These are phyloP conservation scores for Diplocarpon rosae DNA, from an alignment of 2,329 filamentous ascomycete genomes.

Conservation along the genomic window DNA sequence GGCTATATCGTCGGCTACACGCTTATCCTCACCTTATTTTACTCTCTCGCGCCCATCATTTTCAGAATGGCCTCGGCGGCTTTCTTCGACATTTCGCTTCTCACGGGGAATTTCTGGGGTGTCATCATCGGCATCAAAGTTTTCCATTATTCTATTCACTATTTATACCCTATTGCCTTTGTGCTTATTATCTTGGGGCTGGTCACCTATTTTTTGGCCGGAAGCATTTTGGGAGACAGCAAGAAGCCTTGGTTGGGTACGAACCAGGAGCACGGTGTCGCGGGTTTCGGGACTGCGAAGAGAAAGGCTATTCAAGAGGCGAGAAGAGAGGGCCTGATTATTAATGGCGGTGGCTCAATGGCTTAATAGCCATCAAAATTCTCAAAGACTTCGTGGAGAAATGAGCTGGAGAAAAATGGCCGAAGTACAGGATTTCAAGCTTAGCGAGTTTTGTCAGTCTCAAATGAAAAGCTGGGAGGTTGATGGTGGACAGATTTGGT, in stretches of 20 bases:
- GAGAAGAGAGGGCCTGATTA: conserved; percentile 21
- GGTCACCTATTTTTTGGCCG: conserved; percentile 76
- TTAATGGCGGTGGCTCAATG: conserved; percentile 2
- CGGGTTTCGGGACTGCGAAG: conserved; percentile 78
- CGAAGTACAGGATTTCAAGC: background rate
- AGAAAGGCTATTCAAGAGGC: conserved; percentile 55
- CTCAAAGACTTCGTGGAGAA: too few relatives aligned
- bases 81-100: conserved; percentile 90
- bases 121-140: conserved; percentile 84
- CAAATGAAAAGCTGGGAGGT: too few relatives aligned
- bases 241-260: conserved; percentile 91
- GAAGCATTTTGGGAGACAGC: conserved; percentile 72
- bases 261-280: conserved; percentile 71
- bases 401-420: background rate
- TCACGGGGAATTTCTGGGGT: conserved; percentile 96
- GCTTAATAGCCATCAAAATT: background rate
- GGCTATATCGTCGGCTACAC: conserved; percentile 91
- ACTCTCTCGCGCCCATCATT: conserved; percentile 74
- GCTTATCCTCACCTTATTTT: conserved; percentile 71
- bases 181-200: conserved; percentile 82
- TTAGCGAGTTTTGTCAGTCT: too few relatives aligned
- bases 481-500: too few relatives aligned
- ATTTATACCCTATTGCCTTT: conserved; percentile 91
- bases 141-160: conserved; percentile 71
- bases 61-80: conserved; percentile 84